Conservation (phyloP, 2,329 filamentous ascomycete species). For the Thelonectria rubi region DNA sequence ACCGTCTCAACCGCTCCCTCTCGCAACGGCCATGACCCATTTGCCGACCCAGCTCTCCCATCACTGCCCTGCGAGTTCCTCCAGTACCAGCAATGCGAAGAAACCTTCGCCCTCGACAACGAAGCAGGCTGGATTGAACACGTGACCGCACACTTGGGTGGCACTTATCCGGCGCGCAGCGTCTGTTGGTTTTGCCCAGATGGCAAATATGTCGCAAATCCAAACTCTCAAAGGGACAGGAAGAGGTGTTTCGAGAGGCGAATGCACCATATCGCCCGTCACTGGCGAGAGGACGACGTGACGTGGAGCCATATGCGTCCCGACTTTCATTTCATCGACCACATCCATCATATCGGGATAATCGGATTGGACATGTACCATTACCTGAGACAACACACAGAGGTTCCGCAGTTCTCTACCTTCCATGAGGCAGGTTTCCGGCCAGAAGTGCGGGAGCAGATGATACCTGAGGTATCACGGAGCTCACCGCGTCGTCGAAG, state of each 20-base stretch:
- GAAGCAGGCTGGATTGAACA: slow-evolving; percentile 58
- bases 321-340: slow-evolving; percentile 53
- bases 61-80: slow-evolving; percentile 54
- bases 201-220: slow-evolving; percentile 42
- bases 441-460: slow-evolving; percentile 8
- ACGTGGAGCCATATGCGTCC: slow-evolving; percentile 44
- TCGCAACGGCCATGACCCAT: slow-evolving; percentile 26
- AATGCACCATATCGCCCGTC: slow-evolving; percentile 60
- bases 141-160: slow-evolving; percentile 46
- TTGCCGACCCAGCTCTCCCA: slow-evolving; percentile 13
- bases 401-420: slow-evolving; percentile 30
- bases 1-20: slow-evolving; percentile 39
- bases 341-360: slow-evolving; percentile 44
- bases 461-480: background rate
- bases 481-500: background rate
- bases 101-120: slow-evolving; percentile 51
- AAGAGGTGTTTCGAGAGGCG: slow-evolving; percentile 48
- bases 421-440: slow-evolving; percentile 30
- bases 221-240: slow-evolving; percentile 12
- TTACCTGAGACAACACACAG: slow-evolving; percentile 30
- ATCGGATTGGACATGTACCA: slow-evolving; percentile 42
- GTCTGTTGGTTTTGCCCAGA: slow-evolving; percentile 65
- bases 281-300: slow-evolving; percentile 48
- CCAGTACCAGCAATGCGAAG: slow-evolving; percentile 47
- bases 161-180: slow-evolving; percentile 47